Evolutionary conservation across 2,329 filamentous ascomycete species (phyloP).

Genomic region (Xylariaceae sp.): DNA sequence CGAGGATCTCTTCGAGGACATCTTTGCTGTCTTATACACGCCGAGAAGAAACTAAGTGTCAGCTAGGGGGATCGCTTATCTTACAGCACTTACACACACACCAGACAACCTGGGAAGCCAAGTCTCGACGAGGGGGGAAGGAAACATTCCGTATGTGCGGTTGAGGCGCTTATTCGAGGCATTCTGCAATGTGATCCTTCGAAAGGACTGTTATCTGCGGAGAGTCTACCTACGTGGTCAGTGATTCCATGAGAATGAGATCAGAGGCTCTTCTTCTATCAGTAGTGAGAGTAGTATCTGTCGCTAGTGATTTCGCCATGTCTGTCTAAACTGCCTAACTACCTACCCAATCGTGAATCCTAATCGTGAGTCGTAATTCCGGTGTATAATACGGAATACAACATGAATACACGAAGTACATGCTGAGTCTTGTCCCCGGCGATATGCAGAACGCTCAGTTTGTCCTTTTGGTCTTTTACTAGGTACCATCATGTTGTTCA

Average conservation of each 20-base stretch:
- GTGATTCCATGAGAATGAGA: slow-evolving; percentile 25
- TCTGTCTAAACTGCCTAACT: neutral
- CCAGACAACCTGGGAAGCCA: neutral
- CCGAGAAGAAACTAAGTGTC: slow-evolving; percentile 25
- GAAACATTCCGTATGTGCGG: slow-evolving; percentile 2
- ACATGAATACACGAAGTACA: too few species aligned
- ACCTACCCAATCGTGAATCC: neutral
- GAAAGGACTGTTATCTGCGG: slow-evolving; percentile 27
- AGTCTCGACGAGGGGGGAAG: slow-evolving; percentile 26
- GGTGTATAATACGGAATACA: too few species aligned
- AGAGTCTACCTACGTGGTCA: slow-evolving; percentile 28
- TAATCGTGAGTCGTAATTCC: neutral
- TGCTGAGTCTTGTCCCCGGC: too few species aligned
- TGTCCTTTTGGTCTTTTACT: too few species aligned
- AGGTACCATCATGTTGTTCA: too few species aligned
- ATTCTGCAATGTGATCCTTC: slow-evolving; percentile 32
- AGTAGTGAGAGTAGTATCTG: too few species aligned
- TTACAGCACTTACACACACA: slow-evolving; percentile 15
- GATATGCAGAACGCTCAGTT: too few species aligned
- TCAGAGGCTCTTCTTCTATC: neutral
- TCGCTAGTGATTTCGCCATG: neutral
- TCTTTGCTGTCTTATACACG: slow-evolving; percentile 27
- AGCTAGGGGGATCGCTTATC: slow-evolving; percentile 27
- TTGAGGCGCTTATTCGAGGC: slow-evolving; percentile 29
- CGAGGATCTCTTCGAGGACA: slow-evolving; percentile 21